Conservation (phyloP, 163 green algal species). For the Coccomyxa subellipsoidea region DNA sequence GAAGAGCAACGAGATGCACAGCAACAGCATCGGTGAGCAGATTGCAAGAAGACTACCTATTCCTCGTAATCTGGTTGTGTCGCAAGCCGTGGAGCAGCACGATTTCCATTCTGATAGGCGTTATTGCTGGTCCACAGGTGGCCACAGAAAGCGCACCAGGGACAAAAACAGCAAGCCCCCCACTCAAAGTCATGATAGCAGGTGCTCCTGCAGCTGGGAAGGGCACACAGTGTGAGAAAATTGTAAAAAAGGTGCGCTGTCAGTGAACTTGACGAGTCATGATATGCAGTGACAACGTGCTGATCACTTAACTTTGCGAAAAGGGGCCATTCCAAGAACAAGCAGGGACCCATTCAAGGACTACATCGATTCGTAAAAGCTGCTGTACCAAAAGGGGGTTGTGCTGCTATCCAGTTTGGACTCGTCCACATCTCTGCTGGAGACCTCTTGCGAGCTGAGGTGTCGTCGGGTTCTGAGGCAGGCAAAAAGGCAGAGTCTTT, state of each 20-base stretch:
- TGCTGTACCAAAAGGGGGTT: too few relatives aligned
- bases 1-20: not conserved
- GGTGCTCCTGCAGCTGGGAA: conserved; percentile 96
- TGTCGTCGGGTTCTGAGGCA: conserved; percentile 77
- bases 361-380: too few relatives aligned
- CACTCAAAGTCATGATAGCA: conserved; percentile 88
- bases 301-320: too few relatives aligned
- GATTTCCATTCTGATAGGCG: not conserved
- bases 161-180: not conserved
- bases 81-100: too few relatives aligned
- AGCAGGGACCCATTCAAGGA: too few relatives aligned
- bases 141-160: not conserved
- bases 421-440: conserved; percentile 96
- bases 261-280: too few relatives aligned
- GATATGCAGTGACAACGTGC: too few relatives aligned
- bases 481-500: conserved; percentile 85
- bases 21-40: not conserved
- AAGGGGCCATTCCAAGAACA: too few relatives aligned
- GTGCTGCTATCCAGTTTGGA: too few relatives aligned
- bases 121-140: not conserved
- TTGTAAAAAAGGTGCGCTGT: conserved; percentile 90
- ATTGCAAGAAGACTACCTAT: not conserved
- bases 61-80: too few relatives aligned
- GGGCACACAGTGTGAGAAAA: conserved; percentile 95
- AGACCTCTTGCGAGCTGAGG: conserved; percentile 94